Evolutionary conservation across 2,329 filamentous ascomycete genomes (phyloP).

Genomic region (Cladosporium austrohemisphaericum): DNA sequence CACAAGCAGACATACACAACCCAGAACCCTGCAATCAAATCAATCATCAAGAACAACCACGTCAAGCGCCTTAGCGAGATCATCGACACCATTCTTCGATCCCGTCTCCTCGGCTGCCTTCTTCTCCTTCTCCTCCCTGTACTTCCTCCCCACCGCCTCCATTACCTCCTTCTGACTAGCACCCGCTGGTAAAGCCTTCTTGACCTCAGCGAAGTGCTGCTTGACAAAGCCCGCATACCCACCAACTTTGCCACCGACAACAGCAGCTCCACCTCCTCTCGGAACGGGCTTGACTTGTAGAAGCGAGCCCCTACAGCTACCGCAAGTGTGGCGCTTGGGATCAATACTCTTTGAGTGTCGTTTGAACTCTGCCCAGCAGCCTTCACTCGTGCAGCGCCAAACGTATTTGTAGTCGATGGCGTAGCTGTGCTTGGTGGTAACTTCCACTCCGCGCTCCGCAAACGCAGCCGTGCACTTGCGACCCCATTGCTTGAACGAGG

Average conservation of each 20-base stretch:
- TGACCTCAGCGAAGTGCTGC: slow-evolving; percentile 62
- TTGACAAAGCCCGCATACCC: slow-evolving; percentile 62
- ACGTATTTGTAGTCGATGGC: slow-evolving; percentile 89
- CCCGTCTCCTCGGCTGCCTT: neutral
- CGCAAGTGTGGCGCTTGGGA: slow-evolving; percentile 66
- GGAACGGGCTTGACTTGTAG: slow-evolving; percentile 78
- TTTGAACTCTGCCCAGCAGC: slow-evolving; percentile 69
- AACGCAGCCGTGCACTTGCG: slow-evolving; percentile 55
- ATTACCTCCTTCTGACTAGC: slow-evolving; percentile 64
- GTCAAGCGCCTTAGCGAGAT: slow-evolving; percentile 19
- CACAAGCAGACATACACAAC: no score
- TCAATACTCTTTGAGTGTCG: slow-evolving; percentile 85
- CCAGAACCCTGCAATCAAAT: no score
- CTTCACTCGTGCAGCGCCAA: slow-evolving; percentile 63
- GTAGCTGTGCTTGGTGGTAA: slow-evolving; percentile 88
- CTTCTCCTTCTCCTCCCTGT: slow-evolving; percentile 49
- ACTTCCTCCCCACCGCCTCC: slow-evolving; percentile 62
- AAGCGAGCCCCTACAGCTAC: slow-evolving; percentile 64
- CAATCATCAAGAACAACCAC: slow-evolving; percentile 22
- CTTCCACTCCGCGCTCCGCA: slow-evolving; percentile 58
- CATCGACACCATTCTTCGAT: neutral
- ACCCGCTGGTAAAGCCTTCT: slow-evolving; percentile 51
- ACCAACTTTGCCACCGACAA: slow-evolving; percentile 31
- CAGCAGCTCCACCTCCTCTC: slow-evolving; percentile 35
- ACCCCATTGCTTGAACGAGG: slow-evolving; percentile 78